These are phyloP conservation scores for Yarrowia sp. DNA, from an alignment of 805 yeast species.

Conservation along the genomic window DNA sequence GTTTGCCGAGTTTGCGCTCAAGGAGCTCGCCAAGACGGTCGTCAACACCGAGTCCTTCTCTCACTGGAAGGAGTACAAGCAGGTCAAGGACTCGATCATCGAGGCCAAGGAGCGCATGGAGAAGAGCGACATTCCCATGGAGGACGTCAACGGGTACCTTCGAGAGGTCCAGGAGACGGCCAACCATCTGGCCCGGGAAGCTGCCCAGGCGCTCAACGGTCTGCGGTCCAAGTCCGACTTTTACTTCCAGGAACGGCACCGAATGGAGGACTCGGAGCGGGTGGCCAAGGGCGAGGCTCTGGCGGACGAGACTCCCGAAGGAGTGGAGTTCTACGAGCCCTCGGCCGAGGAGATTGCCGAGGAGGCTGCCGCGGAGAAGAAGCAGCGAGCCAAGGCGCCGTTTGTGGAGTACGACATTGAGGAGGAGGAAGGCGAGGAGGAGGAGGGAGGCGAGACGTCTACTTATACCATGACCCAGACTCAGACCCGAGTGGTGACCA, in stretches of 20 bases:
- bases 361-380: conserved; percentile 38
- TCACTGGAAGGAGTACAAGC: conserved; percentile 55
- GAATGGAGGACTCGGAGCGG: conserved; percentile 40
- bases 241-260: conserved; percentile 43
- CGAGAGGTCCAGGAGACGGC: conserved; percentile 56
- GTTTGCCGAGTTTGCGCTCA: conserved; percentile 56
- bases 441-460: conserved; percentile 34
- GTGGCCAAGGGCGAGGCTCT: conserved; percentile 44
- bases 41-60: conserved; percentile 40
- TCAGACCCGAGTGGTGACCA: conserved; percentile 29
- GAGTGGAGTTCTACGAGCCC: conserved; percentile 44
- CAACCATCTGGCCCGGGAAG: conserved; percentile 53
- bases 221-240: conserved; percentile 44
- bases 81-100: conserved; percentile 53
- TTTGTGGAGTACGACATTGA: conserved; percentile 39
- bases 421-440: conserved; percentile 31
- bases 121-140: conserved; percentile 51
- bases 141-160: conserved; percentile 52
- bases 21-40: conserved; percentile 51
- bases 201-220: conserved; percentile 52
- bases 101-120: conserved; percentile 54
- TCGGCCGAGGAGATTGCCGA: conserved; percentile 42
- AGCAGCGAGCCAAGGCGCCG: conserved; percentile 38
- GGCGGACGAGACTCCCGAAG: conserved; percentile 45
- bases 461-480: conserved; percentile 21